A percentile compares a stretch with the other conserved stretches of the same genome.
Evolutionary conservation across 257 asterid species (phyloP).

Genomic region (Solanum rostratum): DNA sequence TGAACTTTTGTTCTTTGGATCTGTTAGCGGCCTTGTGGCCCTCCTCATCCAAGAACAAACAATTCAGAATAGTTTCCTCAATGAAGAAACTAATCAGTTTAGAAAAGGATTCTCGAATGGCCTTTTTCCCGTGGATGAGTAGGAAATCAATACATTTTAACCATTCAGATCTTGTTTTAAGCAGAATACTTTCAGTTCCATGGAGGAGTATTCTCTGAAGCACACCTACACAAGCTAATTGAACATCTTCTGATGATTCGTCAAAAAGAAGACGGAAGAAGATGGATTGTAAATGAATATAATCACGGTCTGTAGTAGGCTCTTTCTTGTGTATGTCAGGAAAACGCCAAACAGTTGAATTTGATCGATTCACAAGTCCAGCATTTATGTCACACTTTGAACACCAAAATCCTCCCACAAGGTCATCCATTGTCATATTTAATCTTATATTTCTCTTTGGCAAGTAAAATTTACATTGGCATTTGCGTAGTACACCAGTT

Average conservation of each 20-base stretch:
- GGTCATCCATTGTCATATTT: slow-evolving; percentile 25
- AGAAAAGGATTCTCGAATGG: slow-evolving; percentile 73
- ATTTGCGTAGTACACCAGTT: slow-evolving; percentile 16
- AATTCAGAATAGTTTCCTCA: slow-evolving; percentile 54
- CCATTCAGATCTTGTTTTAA: slow-evolving; percentile 67
- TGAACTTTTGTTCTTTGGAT: slow-evolving; percentile 71
- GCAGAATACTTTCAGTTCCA: slow-evolving; percentile 48
- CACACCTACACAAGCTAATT: slow-evolving; percentile 66
- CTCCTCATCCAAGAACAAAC: slow-evolving; percentile 27
- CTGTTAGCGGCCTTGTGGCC: slow-evolving; percentile 26
- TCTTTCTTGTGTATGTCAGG: slow-evolving; percentile 19
- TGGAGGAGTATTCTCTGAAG: slow-evolving; percentile 69
- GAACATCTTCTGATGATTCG: slow-evolving; percentile 78
- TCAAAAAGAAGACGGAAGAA: slow-evolving; percentile 61
- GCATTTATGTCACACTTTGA: slow-evolving; percentile 60
- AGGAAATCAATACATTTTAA: slow-evolving; percentile 52
- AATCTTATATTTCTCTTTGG: slow-evolving; percentile 30
- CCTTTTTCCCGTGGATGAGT: slow-evolving; percentile 60
- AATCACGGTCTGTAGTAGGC: slow-evolving; percentile 34
- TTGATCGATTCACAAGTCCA: slow-evolving; percentile 16
- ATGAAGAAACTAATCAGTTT: slow-evolving; percentile 62
- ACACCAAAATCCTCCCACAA: slow-evolving; percentile 66
- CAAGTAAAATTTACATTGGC: slow-evolving; percentile 51
- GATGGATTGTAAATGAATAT: slow-evolving; percentile 46
- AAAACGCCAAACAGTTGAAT: slow-evolving; percentile 18